These are phyloP conservation scores for Baorangia bicolor DNA, from an alignment of 768 basidiomycete species.

Conservation along the genomic window DNA sequence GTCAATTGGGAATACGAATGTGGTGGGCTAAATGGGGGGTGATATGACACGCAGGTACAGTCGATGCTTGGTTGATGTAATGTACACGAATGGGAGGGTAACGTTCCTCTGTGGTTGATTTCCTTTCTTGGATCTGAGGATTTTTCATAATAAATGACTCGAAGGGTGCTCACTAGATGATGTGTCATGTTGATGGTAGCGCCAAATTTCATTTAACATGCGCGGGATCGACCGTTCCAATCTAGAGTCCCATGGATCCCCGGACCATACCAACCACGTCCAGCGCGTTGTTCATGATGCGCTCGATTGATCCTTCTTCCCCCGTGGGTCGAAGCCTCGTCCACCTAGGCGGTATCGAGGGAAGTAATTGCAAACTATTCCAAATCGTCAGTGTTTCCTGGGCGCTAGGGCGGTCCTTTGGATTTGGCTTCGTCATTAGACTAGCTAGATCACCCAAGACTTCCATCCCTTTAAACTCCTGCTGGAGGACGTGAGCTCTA, in stretches of 20 bases:
- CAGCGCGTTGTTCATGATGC: conserved; percentile 14
- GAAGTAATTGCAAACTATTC: conserved; percentile 3
- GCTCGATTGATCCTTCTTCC: conserved; percentile 12
- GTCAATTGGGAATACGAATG: too few relatives aligned
- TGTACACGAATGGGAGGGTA: too few relatives aligned
- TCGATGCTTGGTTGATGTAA: too few relatives aligned
- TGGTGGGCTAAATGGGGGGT: too few relatives aligned
- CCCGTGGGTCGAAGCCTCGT: conserved; percentile 2
- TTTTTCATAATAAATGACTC: too few relatives aligned
- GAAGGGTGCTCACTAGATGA: too few relatives aligned
- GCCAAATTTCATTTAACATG: neutral
- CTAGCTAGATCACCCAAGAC: neutral
- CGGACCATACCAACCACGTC: conserved; percentile 14
- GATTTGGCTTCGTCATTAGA: conserved; percentile 7
- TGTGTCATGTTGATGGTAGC: too few relatives aligned
- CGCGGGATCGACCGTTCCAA: neutral
- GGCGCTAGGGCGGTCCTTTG: neutral
- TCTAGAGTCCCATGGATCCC: conserved; percentile 3
- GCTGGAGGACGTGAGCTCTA: neutral
- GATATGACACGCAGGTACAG: too few relatives aligned
- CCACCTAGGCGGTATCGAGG: conserved; percentile 4
- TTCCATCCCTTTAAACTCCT: conserved; percentile 11
- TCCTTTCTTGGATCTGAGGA: too few relatives aligned
- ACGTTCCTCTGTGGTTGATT: too few relatives aligned
- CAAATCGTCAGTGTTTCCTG: conserved; percentile 3